Evolutionary conservation across 352 stramenopile genomes (phyloP), one percentile per base, ranked within the genome.

Genomic region (Globisporangium megalacanthum): DNA sequence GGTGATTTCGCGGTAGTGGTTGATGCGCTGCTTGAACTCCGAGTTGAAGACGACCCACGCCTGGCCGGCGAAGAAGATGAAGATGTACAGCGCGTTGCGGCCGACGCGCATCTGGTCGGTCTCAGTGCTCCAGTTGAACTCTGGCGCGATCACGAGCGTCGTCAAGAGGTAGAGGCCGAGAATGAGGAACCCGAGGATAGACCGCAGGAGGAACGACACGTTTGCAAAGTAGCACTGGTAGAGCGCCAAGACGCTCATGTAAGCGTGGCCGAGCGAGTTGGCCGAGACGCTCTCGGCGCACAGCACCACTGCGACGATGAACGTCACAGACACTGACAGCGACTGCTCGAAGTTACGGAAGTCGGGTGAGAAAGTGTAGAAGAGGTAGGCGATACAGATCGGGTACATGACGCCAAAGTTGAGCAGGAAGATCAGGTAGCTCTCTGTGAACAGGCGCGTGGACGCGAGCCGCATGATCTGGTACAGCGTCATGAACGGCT

Each of bases 151-250:
- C 0, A 83, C 49, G 0, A 92, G 62, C 25, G 87, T 90, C 0
- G 82, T 75, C 13, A 86, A 48, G 33, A 91, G 51, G 53, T 91
- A 89, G 39, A 88, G 52, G 33, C 64, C 69, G 13, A 90, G 61
- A 53, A 91, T 88, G 47, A 70, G 66, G 35, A 88, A 85, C 0
- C 79, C 84, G 19, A 60, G 72, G 10, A 73, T 39, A 1, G 87
- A 66, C 17, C 80, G 79, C 20, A 94, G 66, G 41, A 89, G 48
- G 53, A 94, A 88, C 48, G 81, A 86, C 8, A 94, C 54, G 61
- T 91, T 90, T 29, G 79, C 70, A 55, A 92, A 90, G 66, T 92
- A 88, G 66, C 82, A 92, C 61, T 92, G 79, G 54, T 92, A 92
- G 35, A 92, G 52, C 22, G 79, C 82, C 37, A 92, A 66, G 3